Base-by-base conservation (phyloP, 2,329 filamentous ascomycete species). In the Aspergillus arachidicola region DNA sequence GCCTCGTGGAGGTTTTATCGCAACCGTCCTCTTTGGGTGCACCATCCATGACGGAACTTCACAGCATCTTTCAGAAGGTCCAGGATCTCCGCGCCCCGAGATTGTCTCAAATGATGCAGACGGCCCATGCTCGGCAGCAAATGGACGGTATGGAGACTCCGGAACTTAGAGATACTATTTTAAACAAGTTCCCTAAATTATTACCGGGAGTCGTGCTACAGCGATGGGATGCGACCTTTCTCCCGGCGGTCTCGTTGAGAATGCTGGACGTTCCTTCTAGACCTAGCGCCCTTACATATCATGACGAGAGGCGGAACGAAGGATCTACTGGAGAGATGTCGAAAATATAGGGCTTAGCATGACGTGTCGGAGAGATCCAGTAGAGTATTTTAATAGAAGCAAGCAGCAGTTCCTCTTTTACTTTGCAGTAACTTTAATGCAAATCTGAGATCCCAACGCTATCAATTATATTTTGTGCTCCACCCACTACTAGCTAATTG, bases 161-260 rank as follows among this genome's bases (percentile, higher is more conserved):
- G 2, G 61, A 64, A 43, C 21, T 61, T 16, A 58, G 60, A 23
- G 26, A 61, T n/a, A 50, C 63, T n/a, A 32, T 61, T 54, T 19
- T 64, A 19, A 45, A 58, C 21, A 57, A 48, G 30, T 64, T 57
- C 76, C 76, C 4, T 72, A 64, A 6, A 74, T 69, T 65, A 23
- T 23, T 45, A 6, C 46, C 46, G 19, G 48, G 34, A 19, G 26
- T 16, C 2, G 5, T 46, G 26, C 23, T 50, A 9, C 11, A 41
- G 16, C n/a, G 58, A 54, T 59, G 36, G 58, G 34, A 51, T 21
- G 4, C 19, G n/a, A 46, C 43, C 4, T 46, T 21, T 2, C 43
- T 46, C 43, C n/a, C 43, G 1, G 43, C 9, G 11, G n/a, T 46
- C n/a, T 46, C 43, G 4, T 23, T 46, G n/a, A 46, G 5, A 11